Evolutionary conservation across 1,284 basidiomycete genomes (phyloP).

Genomic region (Dichomitus squalens): DNA sequence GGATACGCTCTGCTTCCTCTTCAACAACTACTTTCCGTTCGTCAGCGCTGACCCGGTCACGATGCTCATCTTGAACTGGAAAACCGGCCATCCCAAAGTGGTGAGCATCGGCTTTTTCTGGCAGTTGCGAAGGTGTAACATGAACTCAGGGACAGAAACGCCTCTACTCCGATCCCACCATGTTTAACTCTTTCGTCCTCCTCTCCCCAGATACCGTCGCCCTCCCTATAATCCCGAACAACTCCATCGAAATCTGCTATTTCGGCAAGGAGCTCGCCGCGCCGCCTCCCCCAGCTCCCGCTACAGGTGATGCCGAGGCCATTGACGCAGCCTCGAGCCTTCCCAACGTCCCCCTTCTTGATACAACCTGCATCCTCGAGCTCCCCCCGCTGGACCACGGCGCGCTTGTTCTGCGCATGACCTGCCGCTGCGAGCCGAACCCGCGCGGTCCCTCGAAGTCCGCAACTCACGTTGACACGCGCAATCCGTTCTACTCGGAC

Average conservation of each 20-base stretch:
- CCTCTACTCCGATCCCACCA: constrained; percentile 13
- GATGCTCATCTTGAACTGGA: constrained; percentile 46
- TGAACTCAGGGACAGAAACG: constrained; percentile 17
- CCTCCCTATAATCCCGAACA: constrained; percentile 41
- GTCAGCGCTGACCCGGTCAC: constrained; percentile 39
- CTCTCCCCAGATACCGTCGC: constrained; percentile 41
- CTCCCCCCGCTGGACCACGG: constrained; percentile 38
- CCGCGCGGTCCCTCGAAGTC: constrained; percentile 31
- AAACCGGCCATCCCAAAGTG: constrained; percentile 38
- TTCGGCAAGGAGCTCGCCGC: constrained; percentile 28
- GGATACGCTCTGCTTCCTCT: constrained; percentile 46
- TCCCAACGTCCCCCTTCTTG: constrained; percentile 6
- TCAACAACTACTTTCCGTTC: constrained; percentile 34
- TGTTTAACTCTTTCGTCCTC: constrained; percentile 36
- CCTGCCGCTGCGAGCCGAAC: constrained; percentile 49
- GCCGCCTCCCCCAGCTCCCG: not conserved
- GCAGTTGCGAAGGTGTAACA: not conserved
- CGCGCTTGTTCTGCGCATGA: constrained; percentile 34
- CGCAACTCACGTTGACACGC: constrained; percentile 4
- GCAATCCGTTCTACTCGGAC: constrained; percentile 34
- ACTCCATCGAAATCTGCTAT: constrained; percentile 43
- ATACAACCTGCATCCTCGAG: constrained; percentile 26
- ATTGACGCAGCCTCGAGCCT: not conserved
- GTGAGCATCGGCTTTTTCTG: constrained; percentile 30
- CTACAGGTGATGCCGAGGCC: constrained; percentile 6